A percentile compares a stretch with the other conserved stretches of the same genome.
phyloP scores from a whole-genome alignment of 169 alveolate genomes.

The Eimeria necatrix region DNA sequence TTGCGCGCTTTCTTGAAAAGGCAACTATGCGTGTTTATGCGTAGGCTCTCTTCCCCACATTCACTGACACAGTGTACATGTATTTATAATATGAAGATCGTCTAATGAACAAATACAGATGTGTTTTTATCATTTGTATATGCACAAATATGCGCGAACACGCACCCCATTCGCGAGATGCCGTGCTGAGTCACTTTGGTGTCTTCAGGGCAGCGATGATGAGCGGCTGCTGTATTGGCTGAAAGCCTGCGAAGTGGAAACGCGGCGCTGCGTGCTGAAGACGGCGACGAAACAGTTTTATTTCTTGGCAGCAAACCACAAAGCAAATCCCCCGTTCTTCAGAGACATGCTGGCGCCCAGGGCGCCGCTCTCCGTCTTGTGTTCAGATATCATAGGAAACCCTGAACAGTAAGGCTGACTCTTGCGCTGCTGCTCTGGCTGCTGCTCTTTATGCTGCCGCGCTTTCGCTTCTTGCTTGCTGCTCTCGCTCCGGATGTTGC shows the following conservation, averaged over 20 bases:
- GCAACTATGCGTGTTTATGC: too few relatives aligned
- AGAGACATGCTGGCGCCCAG: conserved; percentile 44
- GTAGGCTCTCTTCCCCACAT: too few relatives aligned
- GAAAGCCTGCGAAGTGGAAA: conserved; percentile 71
- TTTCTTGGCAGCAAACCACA: conserved; percentile 64
- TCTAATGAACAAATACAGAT: too few relatives aligned
- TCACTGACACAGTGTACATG: too few relatives aligned
- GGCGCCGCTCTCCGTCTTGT: conserved; percentile 59
- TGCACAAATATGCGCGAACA: too few relatives aligned
- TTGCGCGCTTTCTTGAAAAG: too few relatives aligned
- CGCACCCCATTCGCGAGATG: too few relatives aligned
- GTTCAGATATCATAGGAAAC: conserved; percentile 46
- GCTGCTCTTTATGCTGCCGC: not conserved
- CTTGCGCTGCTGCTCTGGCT: not conserved
- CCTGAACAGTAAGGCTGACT: conserved; percentile 52
- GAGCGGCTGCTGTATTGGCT: conserved; percentile 70
- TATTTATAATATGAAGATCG: too few relatives aligned
- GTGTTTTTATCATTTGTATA: too few relatives aligned
- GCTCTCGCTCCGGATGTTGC: not conserved
- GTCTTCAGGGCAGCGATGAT: conserved; percentile 63
- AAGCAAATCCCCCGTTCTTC: conserved; percentile 44
- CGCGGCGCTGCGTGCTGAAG: conserved; percentile 72
- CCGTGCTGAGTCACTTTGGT: not conserved
- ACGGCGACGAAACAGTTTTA: conserved; percentile 62
- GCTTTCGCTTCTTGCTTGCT: not conserved